These are phyloP conservation scores for Cornus florida DNA, from an alignment of 148 eudicot genomes.

Conservation along the genomic window DNA sequence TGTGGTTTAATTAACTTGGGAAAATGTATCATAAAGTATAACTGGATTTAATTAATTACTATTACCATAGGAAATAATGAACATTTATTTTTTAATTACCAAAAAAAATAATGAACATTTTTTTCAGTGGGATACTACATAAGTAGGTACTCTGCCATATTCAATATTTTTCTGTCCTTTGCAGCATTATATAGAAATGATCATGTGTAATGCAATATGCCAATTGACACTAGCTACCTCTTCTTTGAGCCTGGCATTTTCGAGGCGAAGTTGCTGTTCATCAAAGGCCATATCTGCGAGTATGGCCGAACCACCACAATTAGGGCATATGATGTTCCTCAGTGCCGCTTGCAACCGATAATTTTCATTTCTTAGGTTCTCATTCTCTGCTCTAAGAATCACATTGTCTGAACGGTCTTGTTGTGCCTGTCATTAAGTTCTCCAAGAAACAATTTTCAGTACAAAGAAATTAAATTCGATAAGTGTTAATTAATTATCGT, in stretches of 20 bases:
- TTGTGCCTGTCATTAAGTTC: constrained; percentile 59
- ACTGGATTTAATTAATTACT: too few relatives aligned
- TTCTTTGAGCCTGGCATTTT: constrained; percentile 86
- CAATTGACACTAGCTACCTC: constrained; percentile 72
- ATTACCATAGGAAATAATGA: too few relatives aligned
- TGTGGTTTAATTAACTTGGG: too few relatives aligned
- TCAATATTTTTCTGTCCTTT: too few relatives aligned
- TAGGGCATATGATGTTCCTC: constrained; percentile 70
- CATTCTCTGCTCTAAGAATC: constrained; percentile 79
- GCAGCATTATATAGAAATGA: too few relatives aligned
- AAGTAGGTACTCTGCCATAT: too few relatives aligned
- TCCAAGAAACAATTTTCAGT: background rate
- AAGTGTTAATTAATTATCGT: background rate
- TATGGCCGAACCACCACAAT: constrained; percentile 83
- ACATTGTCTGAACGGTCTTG: constrained; percentile 87
- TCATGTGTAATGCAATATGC: too few relatives aligned
- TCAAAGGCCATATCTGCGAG: constrained; percentile 73
- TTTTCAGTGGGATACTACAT: too few relatives aligned
- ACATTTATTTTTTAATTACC: too few relatives aligned
- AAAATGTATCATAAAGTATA: too few relatives aligned
- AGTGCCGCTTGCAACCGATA: constrained; percentile 75
- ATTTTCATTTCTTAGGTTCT: constrained; percentile 79
- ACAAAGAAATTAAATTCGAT: background rate
- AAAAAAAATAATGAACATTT: too few relatives aligned
- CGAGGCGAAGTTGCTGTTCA: constrained; percentile 86